A percentile compares a stretch with the other conserved stretches of the same genome.
phyloP scores from a whole-genome alignment of 495 filamentous ascomycete species.

The Cenococcum geophilum region DNA sequence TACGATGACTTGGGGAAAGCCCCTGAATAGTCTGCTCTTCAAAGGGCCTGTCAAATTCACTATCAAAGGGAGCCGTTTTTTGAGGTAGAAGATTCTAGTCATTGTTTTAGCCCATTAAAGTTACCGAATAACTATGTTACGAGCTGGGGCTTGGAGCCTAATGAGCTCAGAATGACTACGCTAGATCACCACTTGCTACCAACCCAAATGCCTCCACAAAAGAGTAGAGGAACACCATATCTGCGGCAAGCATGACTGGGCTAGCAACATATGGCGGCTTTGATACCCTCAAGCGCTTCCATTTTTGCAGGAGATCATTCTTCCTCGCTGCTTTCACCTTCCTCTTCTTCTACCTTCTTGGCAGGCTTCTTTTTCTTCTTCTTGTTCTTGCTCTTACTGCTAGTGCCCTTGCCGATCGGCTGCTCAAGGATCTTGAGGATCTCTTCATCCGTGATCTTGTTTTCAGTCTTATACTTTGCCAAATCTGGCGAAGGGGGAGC shows the following conservation, averaged over 20 bases:
- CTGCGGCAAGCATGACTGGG: constrained; percentile 9
- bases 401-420: constrained; percentile 68
- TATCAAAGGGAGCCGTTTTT: neutral
- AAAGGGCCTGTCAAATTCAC: neutral
- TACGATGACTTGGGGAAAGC: neutral
- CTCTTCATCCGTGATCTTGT: constrained; percentile 96
- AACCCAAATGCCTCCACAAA: neutral
- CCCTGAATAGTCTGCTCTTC: neutral
- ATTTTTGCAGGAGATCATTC: constrained; percentile 44
- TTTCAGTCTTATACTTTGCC: constrained; percentile 79
- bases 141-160: neutral
- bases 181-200: neutral
- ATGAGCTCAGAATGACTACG: neutral
- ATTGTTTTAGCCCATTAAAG: neutral
- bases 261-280: constrained; percentile 14
- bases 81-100: neutral
- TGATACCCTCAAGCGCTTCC: neutral
- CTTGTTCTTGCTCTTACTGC: constrained; percentile 66
- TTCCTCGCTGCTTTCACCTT: constrained; percentile 50
- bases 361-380: constrained; percentile 89
- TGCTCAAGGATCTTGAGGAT: constrained; percentile 87
- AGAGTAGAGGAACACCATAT: neutral
- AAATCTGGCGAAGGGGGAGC: constrained; percentile 67
- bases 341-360: constrained; percentile 56
- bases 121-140: neutral